Conservation (phyloP, 331 rosid genomes). For the Spiraea crenata region DNA sequence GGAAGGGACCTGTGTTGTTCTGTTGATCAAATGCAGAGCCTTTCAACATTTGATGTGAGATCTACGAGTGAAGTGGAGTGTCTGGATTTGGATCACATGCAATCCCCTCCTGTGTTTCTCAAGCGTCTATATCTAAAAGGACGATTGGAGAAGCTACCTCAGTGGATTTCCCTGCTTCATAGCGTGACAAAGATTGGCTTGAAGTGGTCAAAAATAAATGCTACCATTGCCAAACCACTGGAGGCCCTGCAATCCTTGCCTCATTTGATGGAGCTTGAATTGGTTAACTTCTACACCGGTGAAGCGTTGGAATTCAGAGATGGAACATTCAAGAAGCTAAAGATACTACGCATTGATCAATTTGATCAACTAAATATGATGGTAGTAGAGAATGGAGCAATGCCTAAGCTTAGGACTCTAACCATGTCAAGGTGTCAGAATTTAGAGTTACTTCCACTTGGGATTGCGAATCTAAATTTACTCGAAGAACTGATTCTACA, state of each 20-base stretch:
- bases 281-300: background rate
- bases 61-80: too few species aligned
- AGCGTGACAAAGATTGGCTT: too few species aligned
- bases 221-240: background rate
- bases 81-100: too few species aligned
- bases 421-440: background rate
- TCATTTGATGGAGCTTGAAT: conserved; percentile 9
- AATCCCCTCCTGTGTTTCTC: too few species aligned
- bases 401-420: conserved; percentile 18
- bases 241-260: conserved; percentile 14
- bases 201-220: too few species aligned
- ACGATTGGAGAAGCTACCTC: too few species aligned
- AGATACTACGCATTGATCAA: conserved; percentile 3
- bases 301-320: background rate
- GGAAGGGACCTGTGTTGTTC: background rate
- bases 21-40: background rate
- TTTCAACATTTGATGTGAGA: background rate
- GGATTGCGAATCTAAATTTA: background rate
- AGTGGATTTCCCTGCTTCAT: too few species aligned
- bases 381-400: conserved; percentile 8
- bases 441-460: conserved; percentile 8
- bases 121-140: too few species aligned
- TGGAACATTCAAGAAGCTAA: conserved; percentile 8
- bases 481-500: conserved; percentile 15
- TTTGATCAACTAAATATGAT: conserved; percentile 2